These are phyloP conservation scores for Leishmania turanica DNA, from an alignment of 208 protist species.

Conservation along the genomic window DNA sequence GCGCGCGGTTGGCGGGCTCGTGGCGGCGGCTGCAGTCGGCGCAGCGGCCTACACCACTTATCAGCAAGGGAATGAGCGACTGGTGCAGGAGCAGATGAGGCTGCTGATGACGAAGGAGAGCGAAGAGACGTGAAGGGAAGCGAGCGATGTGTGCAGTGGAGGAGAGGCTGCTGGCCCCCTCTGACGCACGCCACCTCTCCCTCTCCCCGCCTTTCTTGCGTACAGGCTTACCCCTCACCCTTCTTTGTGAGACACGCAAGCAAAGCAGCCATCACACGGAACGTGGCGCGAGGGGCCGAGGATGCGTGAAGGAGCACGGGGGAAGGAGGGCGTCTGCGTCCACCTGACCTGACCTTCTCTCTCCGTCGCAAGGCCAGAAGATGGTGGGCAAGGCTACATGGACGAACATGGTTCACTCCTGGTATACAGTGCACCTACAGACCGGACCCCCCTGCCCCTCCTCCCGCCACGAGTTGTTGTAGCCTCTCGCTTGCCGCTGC, in stretches of 20 bases:
- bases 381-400: neutral
- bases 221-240: neutral
- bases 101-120: slow-evolving; percentile 21
- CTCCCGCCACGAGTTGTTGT: neutral
- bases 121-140: neutral
- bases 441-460: neutral
- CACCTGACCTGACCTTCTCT: too few species aligned
- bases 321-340: neutral
- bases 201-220: neutral
- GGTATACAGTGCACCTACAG: neutral
- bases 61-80: slow-evolving; percentile 35
- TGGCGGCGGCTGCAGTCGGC: slow-evolving; percentile 25
- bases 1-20: slow-evolving; percentile 25
- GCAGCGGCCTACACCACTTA: slow-evolving; percentile 33
- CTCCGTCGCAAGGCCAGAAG: neutral
- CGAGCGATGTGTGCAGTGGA: neutral
- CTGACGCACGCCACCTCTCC: neutral
- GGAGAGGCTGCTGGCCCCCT: neutral
- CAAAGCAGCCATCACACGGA: neutral
- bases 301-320: neutral
- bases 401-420: neutral
- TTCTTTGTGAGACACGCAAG: neutral
- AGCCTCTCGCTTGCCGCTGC: neutral
- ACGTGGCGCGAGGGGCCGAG: neutral
- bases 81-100: slow-evolving; percentile 38